Conservation (phyloP, 1,284 basidiomycete species). For the Farysia itapuensis region DNA sequence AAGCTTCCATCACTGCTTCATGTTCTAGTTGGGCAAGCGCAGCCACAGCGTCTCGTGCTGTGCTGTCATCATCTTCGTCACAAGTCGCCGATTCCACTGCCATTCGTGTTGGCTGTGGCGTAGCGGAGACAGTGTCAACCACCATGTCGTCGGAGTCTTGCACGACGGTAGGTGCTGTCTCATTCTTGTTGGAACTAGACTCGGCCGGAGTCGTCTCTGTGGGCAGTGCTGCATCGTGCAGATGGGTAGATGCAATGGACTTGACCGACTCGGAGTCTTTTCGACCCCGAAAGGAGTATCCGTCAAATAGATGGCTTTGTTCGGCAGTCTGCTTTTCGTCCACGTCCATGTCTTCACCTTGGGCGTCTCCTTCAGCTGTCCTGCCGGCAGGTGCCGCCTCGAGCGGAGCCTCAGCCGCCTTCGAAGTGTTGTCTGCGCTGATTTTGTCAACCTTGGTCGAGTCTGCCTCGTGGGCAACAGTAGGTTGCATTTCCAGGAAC, state of each 20-base stretch:
- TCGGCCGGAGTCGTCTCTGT: slow-evolving; percentile 5
- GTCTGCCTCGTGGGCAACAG: slow-evolving; percentile 32
- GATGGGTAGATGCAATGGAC: slow-evolving; percentile 16
- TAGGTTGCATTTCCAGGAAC: slow-evolving; percentile 77
- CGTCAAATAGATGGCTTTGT: slow-evolving; percentile 46
- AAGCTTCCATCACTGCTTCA: slow-evolving; percentile 34
- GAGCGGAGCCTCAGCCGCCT: too few relatives aligned
- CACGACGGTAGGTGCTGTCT: slow-evolving; percentile 1
- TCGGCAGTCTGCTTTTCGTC: slow-evolving; percentile 17
- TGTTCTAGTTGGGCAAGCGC: slow-evolving; percentile 49
- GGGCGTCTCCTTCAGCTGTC: slow-evolving; percentile 1
- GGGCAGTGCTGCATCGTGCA: background rate
- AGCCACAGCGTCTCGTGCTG: slow-evolving; percentile 42
- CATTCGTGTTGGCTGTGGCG: background rate
- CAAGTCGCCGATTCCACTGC: background rate
- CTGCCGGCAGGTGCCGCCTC: too few relatives aligned
- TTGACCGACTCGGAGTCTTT: slow-evolving; percentile 49
- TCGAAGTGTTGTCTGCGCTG: too few relatives aligned
- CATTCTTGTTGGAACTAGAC: slow-evolving; percentile 2
- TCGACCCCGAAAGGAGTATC: slow-evolving; percentile 53
- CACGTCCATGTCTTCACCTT: slow-evolving; percentile 23
- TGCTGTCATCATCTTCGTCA: slow-evolving; percentile 49
- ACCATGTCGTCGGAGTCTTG: background rate
- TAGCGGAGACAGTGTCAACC: background rate
- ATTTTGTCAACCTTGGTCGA: slow-evolving; percentile 5